Evolutionary conservation across 805 yeast genomes (phyloP).

Genomic region (Candida verbasci): DNA sequence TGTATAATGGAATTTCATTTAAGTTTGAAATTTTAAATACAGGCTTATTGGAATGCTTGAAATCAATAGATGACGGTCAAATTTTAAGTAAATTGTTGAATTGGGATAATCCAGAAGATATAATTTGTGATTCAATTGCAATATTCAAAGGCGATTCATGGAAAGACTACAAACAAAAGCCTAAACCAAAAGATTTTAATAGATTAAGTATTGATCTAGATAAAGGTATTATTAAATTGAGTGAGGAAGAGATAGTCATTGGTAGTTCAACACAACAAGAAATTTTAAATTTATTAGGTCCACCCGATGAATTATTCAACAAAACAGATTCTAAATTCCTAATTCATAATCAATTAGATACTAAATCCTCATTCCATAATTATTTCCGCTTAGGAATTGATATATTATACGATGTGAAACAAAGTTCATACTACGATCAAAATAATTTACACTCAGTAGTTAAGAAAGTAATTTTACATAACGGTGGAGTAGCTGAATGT

Average conservation of each 20-base stretch:
- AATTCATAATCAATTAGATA: slow-evolving; percentile 33
- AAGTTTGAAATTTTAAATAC: slow-evolving; percentile 31
- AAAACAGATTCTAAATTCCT: slow-evolving; percentile 41
- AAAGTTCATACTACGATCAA: slow-evolving; percentile 9
- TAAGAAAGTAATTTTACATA: slow-evolving; percentile 46
- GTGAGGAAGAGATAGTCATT: slow-evolving; percentile 18
- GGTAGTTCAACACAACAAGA: slow-evolving; percentile 49
- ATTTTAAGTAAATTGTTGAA: slow-evolving; percentile 25
- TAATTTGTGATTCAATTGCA: slow-evolving; percentile 34
- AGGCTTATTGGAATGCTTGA: slow-evolving; percentile 14
- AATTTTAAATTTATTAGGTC: slow-evolving; percentile 44
- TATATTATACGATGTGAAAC: slow-evolving; percentile 42
- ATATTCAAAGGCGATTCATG: slow-evolving; percentile 38
- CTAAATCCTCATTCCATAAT: slow-evolving; percentile 54
- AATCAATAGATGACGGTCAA: slow-evolving; percentile 20
- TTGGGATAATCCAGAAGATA: slow-evolving; percentile 29
- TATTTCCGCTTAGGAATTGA: slow-evolving; percentile 55
- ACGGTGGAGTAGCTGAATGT: slow-evolving; percentile 47
- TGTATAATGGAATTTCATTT: slow-evolving; percentile 57
- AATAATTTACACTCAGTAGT: slow-evolving; percentile 28
- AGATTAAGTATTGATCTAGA: too few species aligned
- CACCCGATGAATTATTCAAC: slow-evolving; percentile 51
- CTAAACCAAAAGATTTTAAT: too few species aligned
- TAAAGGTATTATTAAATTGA: too few species aligned
- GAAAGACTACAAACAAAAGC: slow-evolving; percentile 22